These are phyloP conservation scores for Conoideocrella luteorostrata DNA, from an alignment of 2,329 filamentous ascomycete species.

Conservation along the genomic window DNA sequence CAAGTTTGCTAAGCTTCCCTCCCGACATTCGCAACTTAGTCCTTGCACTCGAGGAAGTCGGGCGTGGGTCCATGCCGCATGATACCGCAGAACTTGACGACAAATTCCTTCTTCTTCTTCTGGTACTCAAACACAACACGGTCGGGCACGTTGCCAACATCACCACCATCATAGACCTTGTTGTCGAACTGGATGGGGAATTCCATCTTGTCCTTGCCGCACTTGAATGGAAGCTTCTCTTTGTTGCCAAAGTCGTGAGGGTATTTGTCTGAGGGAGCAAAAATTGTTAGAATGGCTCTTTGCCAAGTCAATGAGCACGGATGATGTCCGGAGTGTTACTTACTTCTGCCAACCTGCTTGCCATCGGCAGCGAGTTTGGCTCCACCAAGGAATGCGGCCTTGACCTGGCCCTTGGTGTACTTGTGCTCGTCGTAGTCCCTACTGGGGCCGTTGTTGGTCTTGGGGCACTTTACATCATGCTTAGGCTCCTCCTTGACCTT, in stretches of 20 bases:
- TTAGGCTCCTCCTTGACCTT: not conserved
- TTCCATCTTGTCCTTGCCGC: constrained; percentile 2
- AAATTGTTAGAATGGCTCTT: no score
- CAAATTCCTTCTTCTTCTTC: not conserved
- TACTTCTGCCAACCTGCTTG: constrained; percentile 1
- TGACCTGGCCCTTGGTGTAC: not conserved
- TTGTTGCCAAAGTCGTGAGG: not conserved
- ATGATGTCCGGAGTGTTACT: no score
- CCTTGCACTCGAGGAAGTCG: not conserved
- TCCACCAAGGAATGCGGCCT: not conserved
- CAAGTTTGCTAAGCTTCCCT: no score
- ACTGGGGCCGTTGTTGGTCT: not conserved
- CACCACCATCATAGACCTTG: not conserved
- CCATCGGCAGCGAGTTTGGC: constrained; percentile 1
- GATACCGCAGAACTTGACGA: not conserved
- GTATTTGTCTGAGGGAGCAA: not conserved
- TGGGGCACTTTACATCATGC: not conserved
- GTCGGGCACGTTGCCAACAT: not conserved
- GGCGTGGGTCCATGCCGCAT: not conserved
- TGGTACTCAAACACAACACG: constrained; percentile 1
- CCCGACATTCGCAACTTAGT: no score
- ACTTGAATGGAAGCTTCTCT: not conserved
- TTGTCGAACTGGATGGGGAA: not conserved
- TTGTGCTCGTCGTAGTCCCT: not conserved
- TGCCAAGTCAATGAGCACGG: no score